Base-by-base conservation (phyloP, 2,329 filamentous ascomycete genomes). In the Trichoderma gracile region DNA sequence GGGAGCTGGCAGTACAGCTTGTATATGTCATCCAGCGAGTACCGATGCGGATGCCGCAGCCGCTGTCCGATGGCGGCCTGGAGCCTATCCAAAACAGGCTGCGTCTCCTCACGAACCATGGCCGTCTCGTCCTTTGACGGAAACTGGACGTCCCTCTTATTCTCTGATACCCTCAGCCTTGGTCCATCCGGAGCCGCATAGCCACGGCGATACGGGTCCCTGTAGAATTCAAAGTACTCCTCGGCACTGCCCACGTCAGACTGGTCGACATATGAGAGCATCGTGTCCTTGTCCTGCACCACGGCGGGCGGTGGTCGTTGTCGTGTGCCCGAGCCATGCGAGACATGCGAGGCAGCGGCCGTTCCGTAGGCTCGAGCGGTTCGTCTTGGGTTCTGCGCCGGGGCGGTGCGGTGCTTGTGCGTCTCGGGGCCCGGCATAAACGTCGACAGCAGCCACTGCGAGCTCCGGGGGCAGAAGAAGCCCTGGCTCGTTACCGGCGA, bases 151-250 rank as follows among this genome's bases (percentile, higher is more conserved):
- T 88, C 84, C 27, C 81, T 76, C n/a, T 71, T 72, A 25, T 75
- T 79, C 57, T 86, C 80, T 1, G 84, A 85, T 12, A 88, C 74
- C 3, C 72, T 75, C 6, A 87, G 67, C 8, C 78, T 75, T 0
- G 82, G 82, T 0, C 79, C 81, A 62, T 84, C 78, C 1, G 82
- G 73, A 8, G 76, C 77, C 9, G 85, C 84, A 69, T 85, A 86
- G 15, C 82, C 79, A 38, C 82, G 78, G 55, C 81, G 76, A 67
- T 82, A 85, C 0, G 84, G 85, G 65, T 86, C 83, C 25, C 77
- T 78, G 53, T 85, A 71, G 50, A 80, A 79, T 40, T 81, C 75
- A 47, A 87, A 74, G 66, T 86, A 80, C 30, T 86, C 83, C 15
- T 86, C 80, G 12, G 83, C 81, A 6, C 78, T 78, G 19, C 76